Evolutionary conservation across 768 basidiomycete genomes (phyloP), one percentile per base, ranked within the genome.

Genomic region (Lentinula sp.): DNA sequence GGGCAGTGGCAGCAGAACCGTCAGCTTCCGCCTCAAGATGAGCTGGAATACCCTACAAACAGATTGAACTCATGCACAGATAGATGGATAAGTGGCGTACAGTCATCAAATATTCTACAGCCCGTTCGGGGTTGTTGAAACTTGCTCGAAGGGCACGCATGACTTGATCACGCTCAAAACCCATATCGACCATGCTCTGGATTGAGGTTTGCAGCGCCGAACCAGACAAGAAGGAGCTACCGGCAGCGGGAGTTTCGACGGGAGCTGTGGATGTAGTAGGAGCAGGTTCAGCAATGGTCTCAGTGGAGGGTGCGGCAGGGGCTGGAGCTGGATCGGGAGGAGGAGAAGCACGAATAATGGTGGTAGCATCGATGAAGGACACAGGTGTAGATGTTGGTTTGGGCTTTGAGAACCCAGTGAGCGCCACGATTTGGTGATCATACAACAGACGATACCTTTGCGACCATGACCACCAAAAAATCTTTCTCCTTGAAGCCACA

Each of bases 391-490:
- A 74, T 2, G 80, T 73, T 7, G 84, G 75, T 66, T 86, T 88
- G 42, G 84, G 86, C 87, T 88, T 55, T 32, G 2, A 53, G 49
- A n/a, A 48, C 10, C 37, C 39, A 13, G 13, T 58, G 15, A 57
- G 46, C 48, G 10, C 28, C 9, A 52, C 23, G 51, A 50, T 10
- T 54, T 45, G 39, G 43, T 58, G 37, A 55, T 52, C 43, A 58
- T 18, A 54, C 45, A 37, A 21, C 42, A 48, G 21, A 48, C 6
- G 77, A 55, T 64, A 95, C 95, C 86, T 97, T 98, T 55, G 94
- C 85, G 37, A 98, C 92, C 96, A 98, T 99, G 46, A 99, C 85
- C n/a, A 99, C 97, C 62, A 98, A 77, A 77, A 99, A 99, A 73
- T 97, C 96, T 78, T 97, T 98, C 75, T 98, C 96, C 77, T 97